Percentiles rank a stretch among this genome's conserved stretches.
Evolutionary conservation across 2,329 filamentous ascomycete species (phyloP).

Genomic region (Aspergillus clavatus): DNA sequence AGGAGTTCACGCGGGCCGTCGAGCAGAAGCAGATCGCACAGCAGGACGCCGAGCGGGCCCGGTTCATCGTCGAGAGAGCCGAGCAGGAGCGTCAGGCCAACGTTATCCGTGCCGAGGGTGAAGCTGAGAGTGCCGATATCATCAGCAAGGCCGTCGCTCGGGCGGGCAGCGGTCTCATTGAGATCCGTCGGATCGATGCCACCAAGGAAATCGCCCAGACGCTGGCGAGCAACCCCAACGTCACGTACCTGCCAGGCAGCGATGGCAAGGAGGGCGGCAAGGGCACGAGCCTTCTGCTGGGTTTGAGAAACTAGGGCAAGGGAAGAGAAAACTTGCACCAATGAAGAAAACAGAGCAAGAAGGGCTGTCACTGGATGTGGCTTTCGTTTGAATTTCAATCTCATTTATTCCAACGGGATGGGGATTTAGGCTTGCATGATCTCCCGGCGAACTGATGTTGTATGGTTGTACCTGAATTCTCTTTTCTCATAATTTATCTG

Average conservation of each 20-base stretch:
- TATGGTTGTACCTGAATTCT: slow-evolving; percentile 15
- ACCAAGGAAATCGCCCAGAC: slow-evolving; percentile 93
- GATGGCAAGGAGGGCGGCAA: slow-evolving; percentile 54
- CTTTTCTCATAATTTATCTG: slow-evolving; percentile 18
- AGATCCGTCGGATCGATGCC: slow-evolving; percentile 96
- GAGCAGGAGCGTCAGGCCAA: slow-evolving; percentile 99
- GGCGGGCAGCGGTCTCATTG: slow-evolving; percentile 85
- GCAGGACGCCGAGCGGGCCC: slow-evolving; percentile 93
- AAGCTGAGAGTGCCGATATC: slow-evolving; percentile 93
- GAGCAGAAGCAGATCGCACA: slow-evolving; percentile 99
- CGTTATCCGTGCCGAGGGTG: slow-evolving; percentile 95
- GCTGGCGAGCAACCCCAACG: slow-evolving; percentile 84
- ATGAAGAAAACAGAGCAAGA: slow-evolving; percentile 3
- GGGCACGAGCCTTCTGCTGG: slow-evolving; percentile 63
- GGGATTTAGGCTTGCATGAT: slow-evolving; percentile 25
- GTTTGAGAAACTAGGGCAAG: slow-evolving; percentile 50
- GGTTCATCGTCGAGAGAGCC: slow-evolving; percentile 97
- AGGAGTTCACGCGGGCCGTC: slow-evolving; percentile 96
- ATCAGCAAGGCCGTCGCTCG: slow-evolving; percentile 92
- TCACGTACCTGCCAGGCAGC: slow-evolving; percentile 85
- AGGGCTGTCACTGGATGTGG: slow-evolving; percentile 2
- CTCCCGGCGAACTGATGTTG: slow-evolving; percentile 26
- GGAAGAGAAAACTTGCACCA: not conserved
- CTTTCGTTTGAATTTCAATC: slow-evolving; percentile 25
- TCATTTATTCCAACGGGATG: slow-evolving; percentile 13